A percentile compares a stretch with the other conserved stretches of the same genome.
phyloP scores from a whole-genome alignment of 1,139 yeast species.

The Sugiyamaella paludigena region DNA sequence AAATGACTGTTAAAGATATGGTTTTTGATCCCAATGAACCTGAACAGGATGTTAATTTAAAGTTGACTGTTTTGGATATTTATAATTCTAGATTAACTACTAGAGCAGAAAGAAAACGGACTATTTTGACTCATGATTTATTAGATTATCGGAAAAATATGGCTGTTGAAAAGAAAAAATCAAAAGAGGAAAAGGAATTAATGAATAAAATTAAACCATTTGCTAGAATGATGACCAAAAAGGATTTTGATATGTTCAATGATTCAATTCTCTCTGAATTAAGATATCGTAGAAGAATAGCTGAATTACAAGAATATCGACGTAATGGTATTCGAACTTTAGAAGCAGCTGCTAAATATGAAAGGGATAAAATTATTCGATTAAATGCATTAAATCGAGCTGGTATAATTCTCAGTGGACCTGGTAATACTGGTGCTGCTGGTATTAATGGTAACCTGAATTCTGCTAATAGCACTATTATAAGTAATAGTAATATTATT shows the following conservation, averaged over 20 bases:
- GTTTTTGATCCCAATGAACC: constrained; percentile 91
- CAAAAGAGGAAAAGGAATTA: constrained; percentile 87
- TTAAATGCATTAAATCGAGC: constrained; percentile 29
- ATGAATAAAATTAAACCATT: constrained; percentile 72
- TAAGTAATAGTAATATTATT: constrained; percentile 10
- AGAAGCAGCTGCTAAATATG: constrained; percentile 82
- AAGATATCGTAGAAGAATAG: constrained; percentile 74
- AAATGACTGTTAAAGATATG: constrained; percentile 90
- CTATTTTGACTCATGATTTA: constrained; percentile 69
- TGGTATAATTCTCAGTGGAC: constrained; percentile 10
- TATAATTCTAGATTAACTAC: constrained; percentile 86
- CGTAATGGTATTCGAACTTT: constrained; percentile 79
- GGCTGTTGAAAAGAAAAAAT: constrained; percentile 71
- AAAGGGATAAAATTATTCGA: constrained; percentile 69
- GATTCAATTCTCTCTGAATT: constrained; percentile 74
- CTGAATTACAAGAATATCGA: constrained; percentile 92
- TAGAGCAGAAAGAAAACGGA: constrained; percentile 88
- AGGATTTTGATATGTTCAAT: constrained; percentile 73
- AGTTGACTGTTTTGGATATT: constrained; percentile 80
- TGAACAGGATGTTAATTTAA: constrained; percentile 82
- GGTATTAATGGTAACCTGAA: constrained; percentile 10
- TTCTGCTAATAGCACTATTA: constrained; percentile 11
- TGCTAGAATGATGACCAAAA: constrained; percentile 74
- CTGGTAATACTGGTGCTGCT: constrained; percentile 7
- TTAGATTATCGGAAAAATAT: constrained; percentile 82